phyloP scores from a whole-genome alignment of 306 rosid species.

The Astragalus glycyphyllos region DNA sequence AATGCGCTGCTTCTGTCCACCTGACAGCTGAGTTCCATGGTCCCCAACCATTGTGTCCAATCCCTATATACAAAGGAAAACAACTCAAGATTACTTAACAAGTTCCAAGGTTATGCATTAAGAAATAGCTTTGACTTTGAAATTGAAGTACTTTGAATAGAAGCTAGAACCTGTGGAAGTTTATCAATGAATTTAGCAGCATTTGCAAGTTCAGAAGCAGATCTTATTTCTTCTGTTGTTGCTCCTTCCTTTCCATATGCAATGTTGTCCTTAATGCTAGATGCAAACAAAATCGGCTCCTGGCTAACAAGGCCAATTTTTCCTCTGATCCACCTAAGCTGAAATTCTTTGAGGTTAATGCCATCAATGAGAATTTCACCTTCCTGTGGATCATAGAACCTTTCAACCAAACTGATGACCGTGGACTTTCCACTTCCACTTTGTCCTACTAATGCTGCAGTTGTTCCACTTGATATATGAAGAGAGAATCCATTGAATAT shows the following conservation, averaged over 20 bases:
- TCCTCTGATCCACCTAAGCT: slow-evolving; percentile 87
- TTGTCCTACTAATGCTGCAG: slow-evolving; percentile 90
- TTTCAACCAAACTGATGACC: slow-evolving; percentile 79
- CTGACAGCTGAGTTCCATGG: slow-evolving; percentile 89
- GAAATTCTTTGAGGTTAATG: slow-evolving; percentile 76
- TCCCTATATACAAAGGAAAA: slow-evolving; percentile 56
- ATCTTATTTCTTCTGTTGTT: slow-evolving; percentile 73
- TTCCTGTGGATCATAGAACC: slow-evolving; percentile 84
- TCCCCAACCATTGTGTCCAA: slow-evolving; percentile 88
- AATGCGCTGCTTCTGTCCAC: slow-evolving; percentile 91
- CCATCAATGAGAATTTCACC: slow-evolving; percentile 85
- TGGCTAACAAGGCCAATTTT: slow-evolving; percentile 97
- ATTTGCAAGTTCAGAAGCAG: slow-evolving; percentile 85
- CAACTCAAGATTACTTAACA: slow-evolving; percentile 17
- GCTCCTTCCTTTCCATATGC: slow-evolving; percentile 92
- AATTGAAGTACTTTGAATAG: neutral
- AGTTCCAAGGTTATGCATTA: slow-evolving; percentile 8
- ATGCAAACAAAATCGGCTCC: slow-evolving; percentile 83
- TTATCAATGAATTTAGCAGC: slow-evolving; percentile 89
- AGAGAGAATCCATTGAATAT: slow-evolving; percentile 81
- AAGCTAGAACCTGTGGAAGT: slow-evolving; percentile 70
- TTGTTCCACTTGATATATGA: slow-evolving; percentile 64
- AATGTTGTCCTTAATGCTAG: slow-evolving; percentile 85
- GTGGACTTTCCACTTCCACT: slow-evolving; percentile 98
- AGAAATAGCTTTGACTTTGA: neutral